A percentile compares a stretch with the other conserved stretches of the same genome.
Conservation (phyloP, 257 asterid species). For the Solanum appendiculatum region DNA sequence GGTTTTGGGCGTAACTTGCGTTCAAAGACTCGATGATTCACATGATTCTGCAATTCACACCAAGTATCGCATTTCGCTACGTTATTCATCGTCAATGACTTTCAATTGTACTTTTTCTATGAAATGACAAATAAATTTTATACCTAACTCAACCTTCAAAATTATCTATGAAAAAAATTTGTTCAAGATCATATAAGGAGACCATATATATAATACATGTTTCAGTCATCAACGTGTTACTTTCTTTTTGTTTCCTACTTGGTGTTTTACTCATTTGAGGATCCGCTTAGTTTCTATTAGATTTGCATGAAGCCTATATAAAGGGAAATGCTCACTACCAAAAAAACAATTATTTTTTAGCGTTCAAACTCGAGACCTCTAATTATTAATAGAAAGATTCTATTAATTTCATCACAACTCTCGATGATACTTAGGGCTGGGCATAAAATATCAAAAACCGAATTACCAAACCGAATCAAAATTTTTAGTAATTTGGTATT, state of each 20-base stretch:
- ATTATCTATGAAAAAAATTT: not conserved
- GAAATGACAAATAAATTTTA: too few relatives aligned
- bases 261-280: not conserved
- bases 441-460: too few relatives aligned
- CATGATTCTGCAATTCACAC: conserved; percentile 65
- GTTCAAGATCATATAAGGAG: not conserved
- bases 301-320: not conserved
- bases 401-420: not conserved
- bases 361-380: not conserved
- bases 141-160: not conserved
- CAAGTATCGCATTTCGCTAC: conserved; percentile 59
- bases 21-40: conserved; percentile 67
- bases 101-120: not conserved
- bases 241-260: not conserved
- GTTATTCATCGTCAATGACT: conserved; percentile 28
- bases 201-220: not conserved
- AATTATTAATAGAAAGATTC: not conserved
- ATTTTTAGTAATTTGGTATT: too few relatives aligned
- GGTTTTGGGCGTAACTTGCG: too few relatives aligned
- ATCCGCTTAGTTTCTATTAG: not conserved
- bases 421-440: too few relatives aligned
- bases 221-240: not conserved
- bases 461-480: too few relatives aligned
- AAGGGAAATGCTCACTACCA: too few relatives aligned
- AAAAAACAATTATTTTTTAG: too few relatives aligned